Evolutionary conservation across 148 eudicot species (phyloP), one percentile per base, ranked within the genome.

Genomic region (Polygonum aviculare): DNA sequence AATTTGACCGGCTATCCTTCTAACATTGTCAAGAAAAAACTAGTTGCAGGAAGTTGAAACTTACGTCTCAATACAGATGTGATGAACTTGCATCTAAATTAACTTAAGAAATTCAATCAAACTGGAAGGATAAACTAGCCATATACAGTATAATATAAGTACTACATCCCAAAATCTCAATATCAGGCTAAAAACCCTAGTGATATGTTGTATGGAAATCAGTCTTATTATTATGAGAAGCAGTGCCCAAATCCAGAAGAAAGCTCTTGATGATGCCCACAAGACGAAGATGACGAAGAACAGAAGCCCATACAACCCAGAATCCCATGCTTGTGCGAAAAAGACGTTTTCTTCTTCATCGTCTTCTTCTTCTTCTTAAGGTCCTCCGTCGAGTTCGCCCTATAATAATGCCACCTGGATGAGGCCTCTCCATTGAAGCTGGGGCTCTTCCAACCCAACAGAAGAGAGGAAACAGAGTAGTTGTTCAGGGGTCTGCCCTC

Each of bases 401-500:
- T 83, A 59, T 59, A n/a, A 26, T 59, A 59, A 78, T 82, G 83
- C 63, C 69, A 76, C 38, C 72, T 52, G 0, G 71, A 54, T 10
- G 50, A 71, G 7, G 26, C 7, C 50, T 40, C 26, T 14, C 74
- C 49, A 0, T 18, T 49, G 21, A 69, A 12, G 45, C 45, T 36
- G 15, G 50, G 19, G 35, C 31, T 41, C 11, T 19, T 71, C 12
- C 70, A 63, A 33, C 40, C 40, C 18, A 63, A 26, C 18, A 63
- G 40, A 33, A 3, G 15, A 63, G 70, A 12, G n/a, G 70, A 63
- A 35, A 35, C 40, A 26, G 40, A 35, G 49, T 26, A 74, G 11
- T 87, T 90, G 70, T 81, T 86, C 12, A 86, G 87, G 36, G 92
- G 89, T 72, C 91, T 78, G 6, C 97, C 97, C 35, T 93, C 97